A percentile compares a stretch with the other conserved stretches of the same genome.
Conservation (phyloP, 139 green algal genomes). For the Ettlia oleoabundans region DNA sequence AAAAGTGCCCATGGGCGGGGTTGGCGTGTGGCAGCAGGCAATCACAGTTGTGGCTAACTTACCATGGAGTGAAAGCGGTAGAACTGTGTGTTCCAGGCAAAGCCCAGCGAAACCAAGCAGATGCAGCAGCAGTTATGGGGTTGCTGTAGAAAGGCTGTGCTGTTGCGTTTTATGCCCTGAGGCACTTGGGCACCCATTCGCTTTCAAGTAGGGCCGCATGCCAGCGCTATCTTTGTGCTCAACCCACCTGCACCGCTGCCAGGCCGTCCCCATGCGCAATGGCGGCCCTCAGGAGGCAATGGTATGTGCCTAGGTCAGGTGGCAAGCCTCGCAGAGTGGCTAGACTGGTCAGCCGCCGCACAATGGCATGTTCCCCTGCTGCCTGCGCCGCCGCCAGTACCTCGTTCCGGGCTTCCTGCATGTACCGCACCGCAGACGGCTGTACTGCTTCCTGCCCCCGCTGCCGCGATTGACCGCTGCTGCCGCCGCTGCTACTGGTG, state of each 20-base stretch:
- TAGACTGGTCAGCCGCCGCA: not conserved
- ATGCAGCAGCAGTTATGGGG: too few species aligned
- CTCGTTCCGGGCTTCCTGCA: constrained; percentile 18
- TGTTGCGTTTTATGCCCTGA: too few species aligned
- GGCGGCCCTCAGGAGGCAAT: constrained; percentile 19
- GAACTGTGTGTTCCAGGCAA: too few species aligned
- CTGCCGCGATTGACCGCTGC: not conserved
- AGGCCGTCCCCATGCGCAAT: constrained; percentile 16
- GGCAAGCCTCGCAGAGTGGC: constrained; percentile 34
- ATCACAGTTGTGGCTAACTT: too few species aligned
- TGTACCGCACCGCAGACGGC: not conserved
- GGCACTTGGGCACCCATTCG: too few species aligned
- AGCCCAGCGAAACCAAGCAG: too few species aligned
- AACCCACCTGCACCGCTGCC: constrained; percentile 25
- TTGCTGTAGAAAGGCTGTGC: too few species aligned
- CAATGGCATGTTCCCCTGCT: not conserved
- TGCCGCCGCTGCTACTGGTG: not conserved
- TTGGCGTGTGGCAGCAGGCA: too few species aligned
- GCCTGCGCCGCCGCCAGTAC: constrained; percentile 13
- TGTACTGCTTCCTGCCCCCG: not conserved
- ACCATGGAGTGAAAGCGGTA: too few species aligned
- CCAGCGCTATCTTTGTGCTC: too few species aligned
- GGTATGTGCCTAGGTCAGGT: constrained; percentile 19
- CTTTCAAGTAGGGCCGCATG: too few species aligned
- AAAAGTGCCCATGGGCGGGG: too few species aligned